Evolutionary conservation across 2,329 filamentous ascomycete species (phyloP), one percentile per base, ranked within the genome.

Genomic region (Colletotrichum sp.): DNA sequence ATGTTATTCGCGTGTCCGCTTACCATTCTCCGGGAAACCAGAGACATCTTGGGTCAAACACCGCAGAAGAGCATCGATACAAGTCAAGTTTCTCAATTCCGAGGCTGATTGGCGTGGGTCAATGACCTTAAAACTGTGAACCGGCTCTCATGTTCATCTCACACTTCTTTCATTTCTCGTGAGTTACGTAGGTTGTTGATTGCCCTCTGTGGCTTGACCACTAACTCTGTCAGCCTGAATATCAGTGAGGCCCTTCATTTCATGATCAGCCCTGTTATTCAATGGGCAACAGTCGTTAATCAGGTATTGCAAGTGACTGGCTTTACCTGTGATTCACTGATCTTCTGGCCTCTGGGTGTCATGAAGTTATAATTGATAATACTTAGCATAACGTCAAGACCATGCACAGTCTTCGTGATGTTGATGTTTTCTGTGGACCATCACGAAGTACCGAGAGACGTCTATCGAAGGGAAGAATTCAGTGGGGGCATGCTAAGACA

Each of bases 201-300:
- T 8, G 0, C n/a, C n/a, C 43, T 52, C 12, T 0, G 43, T 52
- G 43, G 12, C 43, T 21, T 8, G n/a, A 13, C 43, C n/a, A 13
- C 12, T 1, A 8, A 48, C 9, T 48, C 2, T 21, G n/a, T 21
- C n/a, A 52, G 5, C 13, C 13, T 52, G 43, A 52, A 21, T 21
- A 52, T 13, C 2, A 52, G 10, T 8, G 12, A 21, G 0, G 2
- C 6, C 9, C 9, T 8, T 21, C n/a, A 21, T 3, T 21, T 52
- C 6, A 13, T 21, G 13, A 12, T 21, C n/a, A 13, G 10, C 6
- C n/a, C 10, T 52, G n/a, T 4, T 13, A 4, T 13, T 52, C 13
- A 0, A 21, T 8, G 10, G 1, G 10, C 6, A 21, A 48, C 6
- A 48, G 10, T 13, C 6, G 10, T 21, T 6, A 13, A 21, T 21